Evolutionary conservation across 805 yeast genomes (phyloP), one percentile per base, ranked within the genome.

Genomic region (Myxozyma melibiosi): DNA sequence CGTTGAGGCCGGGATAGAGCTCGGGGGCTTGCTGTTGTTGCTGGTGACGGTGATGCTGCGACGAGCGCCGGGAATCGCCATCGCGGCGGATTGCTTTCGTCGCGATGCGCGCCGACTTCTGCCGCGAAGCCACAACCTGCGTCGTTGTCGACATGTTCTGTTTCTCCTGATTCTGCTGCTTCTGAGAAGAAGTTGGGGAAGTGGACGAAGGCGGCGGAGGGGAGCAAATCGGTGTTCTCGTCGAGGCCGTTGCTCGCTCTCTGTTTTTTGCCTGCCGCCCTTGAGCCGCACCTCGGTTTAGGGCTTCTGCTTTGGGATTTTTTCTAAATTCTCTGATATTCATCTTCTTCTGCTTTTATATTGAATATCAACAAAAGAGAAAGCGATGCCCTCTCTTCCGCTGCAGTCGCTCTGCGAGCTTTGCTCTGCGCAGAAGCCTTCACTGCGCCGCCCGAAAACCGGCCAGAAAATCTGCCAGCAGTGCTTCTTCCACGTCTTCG

Each of bases 401-500:
- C 39, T 40, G 2, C 31, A 16, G 22, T 28, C 55, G 63, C 76
- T 85, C 14, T 92, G 99, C 74, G 96, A 91, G 73, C 78, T 89
- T 7, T 92, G 99, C 69, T 85, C 83, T 64, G 78, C 80, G 33
- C 79, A 92, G 53, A 88, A 88, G 67, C 96, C 98, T 0, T 87
- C 87, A 20, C 80, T 94, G 78, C 87, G 84, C 67, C 79, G 99
- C 61, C 99, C 99, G 8, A 92, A 95, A 70, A 94, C 91, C 64
- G 78, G 88, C 41, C 92, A 87, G 72, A 90, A 88, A 68, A 78
- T 94, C 14, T 94, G 99, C 73, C 91, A 90, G 68, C 83, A 81
- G 57, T 94, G 99, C 72, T 94, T 94, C 71, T 92, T 79, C 70
- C 79, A 82, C 58, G 95, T 90, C 2, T 94, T 94, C 72, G 99